A percentile compares a stretch with the other conserved stretches of the same genome.
Conservation (phyloP, 306 rosid species). For the Luffa aegyptiaca region DNA sequence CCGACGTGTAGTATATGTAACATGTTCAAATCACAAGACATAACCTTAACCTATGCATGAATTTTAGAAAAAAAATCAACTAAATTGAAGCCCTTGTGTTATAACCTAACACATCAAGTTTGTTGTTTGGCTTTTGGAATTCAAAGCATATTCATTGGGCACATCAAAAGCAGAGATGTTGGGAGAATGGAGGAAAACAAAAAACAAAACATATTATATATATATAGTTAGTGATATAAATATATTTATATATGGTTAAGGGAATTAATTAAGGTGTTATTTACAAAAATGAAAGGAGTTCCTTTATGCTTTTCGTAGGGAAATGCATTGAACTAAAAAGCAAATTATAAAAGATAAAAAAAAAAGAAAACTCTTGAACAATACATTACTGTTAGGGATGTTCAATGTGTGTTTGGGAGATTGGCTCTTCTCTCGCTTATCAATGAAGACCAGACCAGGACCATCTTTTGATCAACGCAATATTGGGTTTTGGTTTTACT, state of each 20-base stretch:
- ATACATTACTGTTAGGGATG: neutral
- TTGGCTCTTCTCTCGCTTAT: neutral
- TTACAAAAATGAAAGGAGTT: neutral
- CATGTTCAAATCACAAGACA: neutral
- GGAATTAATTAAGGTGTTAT: too few species aligned
- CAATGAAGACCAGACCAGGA: conserved; percentile 8
- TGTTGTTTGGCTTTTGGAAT: neutral
- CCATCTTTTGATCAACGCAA: conserved; percentile 2
- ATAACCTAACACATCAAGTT: neutral
- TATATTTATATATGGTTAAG: too few species aligned
- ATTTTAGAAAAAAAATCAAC: neutral
- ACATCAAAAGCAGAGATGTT: conserved; percentile 12
- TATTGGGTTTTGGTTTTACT: neutral
- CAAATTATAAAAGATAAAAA: neutral
- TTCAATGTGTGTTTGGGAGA: neutral
- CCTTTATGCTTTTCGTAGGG: conserved; percentile 4
- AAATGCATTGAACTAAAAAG: conserved; percentile 6
- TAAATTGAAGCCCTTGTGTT: neutral
- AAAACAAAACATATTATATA: too few species aligned
- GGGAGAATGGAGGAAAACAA: neutral
- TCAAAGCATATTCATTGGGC: conserved; percentile 7
- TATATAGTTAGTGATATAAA: neutral
- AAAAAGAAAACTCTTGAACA: neutral
- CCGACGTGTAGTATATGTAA: neutral
- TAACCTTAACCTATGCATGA: neutral